phyloP scores from a whole-genome alignment of 2,329 filamentous ascomycete species.

The Neofusicoccum sp. region DNA sequence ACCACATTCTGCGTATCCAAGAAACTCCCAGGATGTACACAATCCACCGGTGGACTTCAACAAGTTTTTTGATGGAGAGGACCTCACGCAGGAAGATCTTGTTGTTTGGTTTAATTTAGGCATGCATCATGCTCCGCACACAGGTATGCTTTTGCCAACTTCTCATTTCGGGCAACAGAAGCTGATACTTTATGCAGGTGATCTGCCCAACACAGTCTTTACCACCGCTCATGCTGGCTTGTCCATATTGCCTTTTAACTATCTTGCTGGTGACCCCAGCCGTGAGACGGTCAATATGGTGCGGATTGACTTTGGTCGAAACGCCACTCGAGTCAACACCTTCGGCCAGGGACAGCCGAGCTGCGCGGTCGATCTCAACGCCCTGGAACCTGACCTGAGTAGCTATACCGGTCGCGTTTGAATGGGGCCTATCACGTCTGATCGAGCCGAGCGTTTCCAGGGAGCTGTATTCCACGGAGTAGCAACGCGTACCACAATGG shows the following conservation, averaged over 20 bases:
- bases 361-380: no score
- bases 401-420: no score
- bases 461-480: no score
- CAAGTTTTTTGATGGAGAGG: slow-evolving; percentile 50
- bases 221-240: slow-evolving; percentile 48
- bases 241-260: slow-evolving; percentile 44
- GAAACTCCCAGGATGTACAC: slow-evolving; percentile 45
- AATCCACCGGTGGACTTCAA: slow-evolving; percentile 53
- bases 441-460: no score
- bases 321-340: no score
- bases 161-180: background rate
- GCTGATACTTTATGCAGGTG: slow-evolving; percentile 37
- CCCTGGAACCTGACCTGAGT: no score
- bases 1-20: slow-evolving; percentile 45
- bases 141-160: background rate
- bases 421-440: no score
- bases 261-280: slow-evolving; percentile 38
- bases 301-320: slow-evolving; percentile 36
- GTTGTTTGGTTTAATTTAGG: slow-evolving; percentile 52
- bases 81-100: slow-evolving; percentile 39
- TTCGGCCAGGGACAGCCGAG: no score
- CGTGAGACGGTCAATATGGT: slow-evolving; percentile 41
- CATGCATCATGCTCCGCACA: background rate
- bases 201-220: slow-evolving; percentile 54
- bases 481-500: no score